Evolutionary conservation across 495 filamentous ascomycete species (phyloP), one percentile per base, ranked within the genome.

Genomic region (Talaromyces stipitatus): DNA sequence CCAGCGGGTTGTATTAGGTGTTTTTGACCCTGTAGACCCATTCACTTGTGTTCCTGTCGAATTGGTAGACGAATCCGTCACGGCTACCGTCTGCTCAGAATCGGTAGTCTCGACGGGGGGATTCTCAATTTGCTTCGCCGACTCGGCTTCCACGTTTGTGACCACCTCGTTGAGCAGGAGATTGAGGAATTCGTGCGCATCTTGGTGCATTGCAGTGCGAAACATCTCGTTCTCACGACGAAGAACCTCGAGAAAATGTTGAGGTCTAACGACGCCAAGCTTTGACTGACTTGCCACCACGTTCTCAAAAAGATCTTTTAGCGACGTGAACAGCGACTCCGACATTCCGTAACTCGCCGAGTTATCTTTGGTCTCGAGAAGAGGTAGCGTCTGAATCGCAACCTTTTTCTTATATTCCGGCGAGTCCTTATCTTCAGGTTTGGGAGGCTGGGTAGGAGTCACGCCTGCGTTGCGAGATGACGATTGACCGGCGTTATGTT

Each of bases 201-300:
- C 94, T 71, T 98, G 94, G 70, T 98, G 94, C 88, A 96, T 95
- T 22, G 91, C 86, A 33, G 88, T 88, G 48, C 91, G 88, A 62
- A 97, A 98, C 91, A 96, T 95, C 68, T 97, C 95, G 66, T 97
- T 92, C 60, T 97, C 90, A 26, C 89, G 81, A 65, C 91, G 88
- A 60, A 98, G 81, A 10, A 97, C 89, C 67, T 97, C 95, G 48
- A 98, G 73, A 60, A 98, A 97, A 62, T 91, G 86, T 56, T 91
- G 86, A 2, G 94, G 94, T 64, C 89, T 94, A n/a, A 96, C 80
- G 7, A 98, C 89, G 9, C 94, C 94, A 2, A 90, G 90, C 56
- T 90, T 83, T 16, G 88, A 88, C 57, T 82, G 74, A 66, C 91
- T 91, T 33, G 83, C 87, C 56, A 95, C 89, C 22, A 98, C 75